These are phyloP conservation scores for Mimosa bimucronata DNA, from an alignment of 306 rosid species.

Conservation along the genomic window DNA sequence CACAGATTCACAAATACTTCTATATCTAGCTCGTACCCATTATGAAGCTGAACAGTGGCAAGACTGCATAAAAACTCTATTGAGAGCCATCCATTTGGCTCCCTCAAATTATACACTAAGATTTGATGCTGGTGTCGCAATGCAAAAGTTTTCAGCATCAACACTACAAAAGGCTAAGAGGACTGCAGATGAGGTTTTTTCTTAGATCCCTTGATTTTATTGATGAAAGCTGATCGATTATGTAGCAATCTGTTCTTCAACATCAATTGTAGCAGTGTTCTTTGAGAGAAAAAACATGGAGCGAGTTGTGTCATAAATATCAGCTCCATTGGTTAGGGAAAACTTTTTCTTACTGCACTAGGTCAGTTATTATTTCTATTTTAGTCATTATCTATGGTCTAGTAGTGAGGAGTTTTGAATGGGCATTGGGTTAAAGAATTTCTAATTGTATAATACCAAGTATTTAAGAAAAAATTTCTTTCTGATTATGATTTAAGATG, in stretches of 20 bases:
- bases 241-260: conserved; percentile 14
- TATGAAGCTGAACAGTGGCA: conserved; percentile 99
- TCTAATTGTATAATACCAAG: background rate
- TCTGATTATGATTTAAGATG: background rate
- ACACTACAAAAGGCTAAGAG: conserved; percentile 89
- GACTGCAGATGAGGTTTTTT: conserved; percentile 92
- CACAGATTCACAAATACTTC: conserved; percentile 94
- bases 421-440: background rate
- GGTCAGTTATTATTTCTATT: background rate
- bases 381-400: background rate
- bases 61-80: conserved; percentile 92
- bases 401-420: background rate
- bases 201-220: conserved; percentile 20
- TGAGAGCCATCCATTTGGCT: conserved; percentile 94
- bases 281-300: conserved; percentile 14
- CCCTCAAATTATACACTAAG: conserved; percentile 96
- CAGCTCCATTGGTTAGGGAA: background rate
- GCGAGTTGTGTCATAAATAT: background rate
- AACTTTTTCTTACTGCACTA: conserved; percentile 1
- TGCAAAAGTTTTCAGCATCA: conserved; percentile 98
- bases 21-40: conserved; percentile 93
- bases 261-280: conserved; percentile 22
- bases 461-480: background rate
- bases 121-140: conserved; percentile 95
- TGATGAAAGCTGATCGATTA: conserved; percentile 26